A percentile compares a stretch with the other conserved stretches of the same genome.
phyloP scores from a whole-genome alignment of 768 basidiomycete genomes.

The Boletus patriciae region DNA sequence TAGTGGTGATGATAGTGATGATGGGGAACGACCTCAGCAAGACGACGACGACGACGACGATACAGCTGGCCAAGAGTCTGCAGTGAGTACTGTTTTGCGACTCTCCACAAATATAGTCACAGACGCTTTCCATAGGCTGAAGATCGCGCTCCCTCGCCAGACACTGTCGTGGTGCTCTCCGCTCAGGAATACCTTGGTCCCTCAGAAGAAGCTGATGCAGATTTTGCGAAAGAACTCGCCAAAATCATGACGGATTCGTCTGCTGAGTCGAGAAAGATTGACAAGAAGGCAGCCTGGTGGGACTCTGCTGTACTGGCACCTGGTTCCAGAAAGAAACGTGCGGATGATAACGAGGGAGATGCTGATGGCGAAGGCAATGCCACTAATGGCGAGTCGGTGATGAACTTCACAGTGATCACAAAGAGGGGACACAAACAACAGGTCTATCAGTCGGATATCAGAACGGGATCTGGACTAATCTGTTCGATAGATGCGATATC shows the following conservation, averaged over 20 bases:
- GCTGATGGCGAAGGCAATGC: conserved; percentile 39
- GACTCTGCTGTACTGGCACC: conserved; percentile 80
- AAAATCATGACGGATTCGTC: conserved; percentile 92
- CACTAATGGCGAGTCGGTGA: conserved; percentile 42
- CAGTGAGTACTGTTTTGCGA: conserved; percentile 41
- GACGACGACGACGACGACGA: conserved; percentile 69
- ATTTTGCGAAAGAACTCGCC: conserved; percentile 93
- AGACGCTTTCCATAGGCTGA: conserved; percentile 37
- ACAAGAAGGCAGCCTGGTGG: conserved; percentile 89
- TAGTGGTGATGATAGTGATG: conserved; percentile 53
- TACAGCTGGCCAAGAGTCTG: conserved; percentile 48
- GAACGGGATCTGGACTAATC: conserved; percentile 12
- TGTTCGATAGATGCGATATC: conserved; percentile 65
- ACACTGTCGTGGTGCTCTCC: conserved; percentile 72
- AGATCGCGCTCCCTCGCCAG: conserved; percentile 79
- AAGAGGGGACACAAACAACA: conserved; percentile 94
- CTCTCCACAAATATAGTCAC: not conserved
- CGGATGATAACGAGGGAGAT: conserved; percentile 59
- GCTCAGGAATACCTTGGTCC: conserved; percentile 76
- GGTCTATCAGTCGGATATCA: conserved; percentile 39
- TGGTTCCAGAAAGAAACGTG: conserved; percentile 61
- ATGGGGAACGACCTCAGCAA: conserved; percentile 41
- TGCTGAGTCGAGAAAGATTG: conserved; percentile 78
- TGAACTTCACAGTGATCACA: conserved; percentile 92
- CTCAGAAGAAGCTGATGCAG: conserved; percentile 85